A percentile compares a stretch with the other conserved stretches of the same genome.
Conservation (phyloP, 768 basidiomycete genomes). For the Agrocybe pediades region DNA sequence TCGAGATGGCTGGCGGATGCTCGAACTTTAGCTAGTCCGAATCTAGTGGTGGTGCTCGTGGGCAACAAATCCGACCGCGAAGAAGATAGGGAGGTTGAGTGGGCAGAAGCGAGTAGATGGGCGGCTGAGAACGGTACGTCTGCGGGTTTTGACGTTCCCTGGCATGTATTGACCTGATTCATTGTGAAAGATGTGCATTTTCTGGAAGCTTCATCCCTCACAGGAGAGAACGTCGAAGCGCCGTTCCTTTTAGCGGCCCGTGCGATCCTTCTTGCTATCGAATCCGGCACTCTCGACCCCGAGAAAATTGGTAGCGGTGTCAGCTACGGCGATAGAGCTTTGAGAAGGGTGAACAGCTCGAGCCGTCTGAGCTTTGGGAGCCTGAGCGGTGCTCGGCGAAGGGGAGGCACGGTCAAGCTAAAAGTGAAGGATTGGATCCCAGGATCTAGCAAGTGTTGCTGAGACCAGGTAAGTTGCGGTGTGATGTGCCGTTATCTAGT, state of each 20-base stretch:
- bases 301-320: slow-evolving; percentile 95
- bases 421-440: slow-evolving; percentile 66
- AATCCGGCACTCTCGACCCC: slow-evolving; percentile 88
- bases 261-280: slow-evolving; percentile 87
- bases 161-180: slow-evolving; percentile 1
- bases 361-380: slow-evolving; percentile 87
- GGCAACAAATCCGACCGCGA: slow-evolving; percentile 96
- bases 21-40: slow-evolving; percentile 87
- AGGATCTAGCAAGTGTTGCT: slow-evolving; percentile 71
- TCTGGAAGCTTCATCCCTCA: slow-evolving; percentile 89
- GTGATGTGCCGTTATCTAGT: not conserved
- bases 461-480: slow-evolving; percentile 20
- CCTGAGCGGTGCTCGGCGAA: slow-evolving; percentile 65
- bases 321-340: slow-evolving; percentile 92
- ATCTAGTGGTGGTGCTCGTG: slow-evolving; percentile 87
- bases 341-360: slow-evolving; percentile 89
- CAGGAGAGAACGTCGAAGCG: slow-evolving; percentile 91
- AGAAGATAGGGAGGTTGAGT: slow-evolving; percentile 94
- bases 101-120: slow-evolving; percentile 94
- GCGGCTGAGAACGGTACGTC: slow-evolving; percentile 91
- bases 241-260: slow-evolving; percentile 89
- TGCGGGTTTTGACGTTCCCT: too few species aligned
- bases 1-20: slow-evolving; percentile 93
- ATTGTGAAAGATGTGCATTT: slow-evolving; percentile 77
- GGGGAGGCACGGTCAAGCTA: slow-evolving; percentile 56